These are phyloP conservation scores for Globisporangium acanthophoron DNA, from an alignment of 352 stramenopile genomes.

Conservation along the genomic window DNA sequence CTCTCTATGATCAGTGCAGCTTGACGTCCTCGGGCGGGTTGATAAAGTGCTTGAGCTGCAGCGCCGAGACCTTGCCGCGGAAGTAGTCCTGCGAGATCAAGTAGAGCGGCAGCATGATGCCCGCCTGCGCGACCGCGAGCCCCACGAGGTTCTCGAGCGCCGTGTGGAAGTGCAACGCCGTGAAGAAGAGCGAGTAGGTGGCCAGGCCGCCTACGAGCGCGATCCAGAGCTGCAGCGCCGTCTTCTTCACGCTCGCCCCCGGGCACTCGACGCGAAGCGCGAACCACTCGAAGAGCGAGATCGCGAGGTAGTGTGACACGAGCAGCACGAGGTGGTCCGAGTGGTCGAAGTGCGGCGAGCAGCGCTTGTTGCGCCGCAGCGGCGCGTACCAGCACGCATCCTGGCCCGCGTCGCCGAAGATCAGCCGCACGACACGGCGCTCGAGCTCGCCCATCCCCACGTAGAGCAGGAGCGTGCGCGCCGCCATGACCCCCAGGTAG, in stretches of 20 bases:
- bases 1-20: not conserved
- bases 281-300: conserved; percentile 74
- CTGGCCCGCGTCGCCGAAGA: conserved; percentile 25
- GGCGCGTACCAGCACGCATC: conserved; percentile 52
- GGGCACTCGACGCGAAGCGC: conserved; percentile 45
- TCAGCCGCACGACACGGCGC: conserved; percentile 26
- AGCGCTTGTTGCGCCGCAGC: conserved; percentile 46
- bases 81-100: conserved; percentile 62
- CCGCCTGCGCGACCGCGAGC: conserved; percentile 46
- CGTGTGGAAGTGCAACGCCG: conserved; percentile 63
- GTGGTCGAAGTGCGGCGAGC: conserved; percentile 58
- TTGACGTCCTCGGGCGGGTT: conserved; percentile 27
- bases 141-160: conserved; percentile 57
- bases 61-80: conserved; percentile 20
- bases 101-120: conserved; percentile 59
- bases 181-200: conserved; percentile 66
- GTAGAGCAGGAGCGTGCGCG: conserved; percentile 69
- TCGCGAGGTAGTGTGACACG: conserved; percentile 64
- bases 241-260: conserved; percentile 35
- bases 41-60: conserved; percentile 66
- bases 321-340: conserved; percentile 78
- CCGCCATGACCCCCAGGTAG: conserved; percentile 55
- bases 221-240: conserved; percentile 41
- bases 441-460: conserved; percentile 50
- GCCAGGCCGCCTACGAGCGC: conserved; percentile 25